phyloP scores from a whole-genome alignment of 208 protist genomes.

The Leishmania martiniquensis region DNA sequence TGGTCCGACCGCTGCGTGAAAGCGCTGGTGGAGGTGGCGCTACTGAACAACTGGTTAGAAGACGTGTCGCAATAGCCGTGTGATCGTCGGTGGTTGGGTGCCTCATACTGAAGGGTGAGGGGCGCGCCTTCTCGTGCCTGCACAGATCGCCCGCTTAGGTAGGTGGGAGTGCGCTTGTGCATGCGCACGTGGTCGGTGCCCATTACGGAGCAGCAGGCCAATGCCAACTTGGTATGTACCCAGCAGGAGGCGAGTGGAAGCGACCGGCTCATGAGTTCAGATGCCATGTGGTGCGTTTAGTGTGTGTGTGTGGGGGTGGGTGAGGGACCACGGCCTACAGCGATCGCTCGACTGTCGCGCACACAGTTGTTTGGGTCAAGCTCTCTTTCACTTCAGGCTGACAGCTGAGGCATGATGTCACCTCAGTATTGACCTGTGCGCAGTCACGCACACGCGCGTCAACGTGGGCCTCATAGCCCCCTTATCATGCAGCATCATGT shows the following conservation, averaged over 20 bases:
- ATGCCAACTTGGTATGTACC: too few relatives aligned
- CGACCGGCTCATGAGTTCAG: not conserved
- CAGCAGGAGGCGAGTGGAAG: not conserved
- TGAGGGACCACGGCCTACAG: not conserved
- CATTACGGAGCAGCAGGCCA: too few relatives aligned
- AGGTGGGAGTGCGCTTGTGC: not conserved
- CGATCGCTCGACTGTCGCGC: not conserved
- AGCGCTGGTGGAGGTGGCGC: slow-evolving; percentile 65
- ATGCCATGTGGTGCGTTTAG: not conserved
- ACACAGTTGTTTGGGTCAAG: too few relatives aligned
- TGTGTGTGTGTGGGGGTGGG: not conserved
- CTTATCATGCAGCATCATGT: too few relatives aligned
- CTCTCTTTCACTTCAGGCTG: too few relatives aligned
- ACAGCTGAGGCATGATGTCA: too few relatives aligned
- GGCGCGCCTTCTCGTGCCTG: not conserved
- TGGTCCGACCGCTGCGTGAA: slow-evolving; percentile 66
- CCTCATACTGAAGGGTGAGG: not conserved
- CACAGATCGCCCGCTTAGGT: not conserved
- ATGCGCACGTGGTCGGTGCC: not conserved
- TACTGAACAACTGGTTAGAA: slow-evolving; percentile 81
- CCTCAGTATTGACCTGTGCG: too few relatives aligned
- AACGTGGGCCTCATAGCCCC: not conserved
- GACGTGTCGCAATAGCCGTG: slow-evolving; percentile 23
- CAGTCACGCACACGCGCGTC: not conserved
- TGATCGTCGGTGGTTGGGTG: not conserved